Evolutionary conservation across 2,329 filamentous ascomycete genomes (phyloP), one percentile per base, ranked within the genome.

Genomic region (Orbilia ellipsospora): DNA sequence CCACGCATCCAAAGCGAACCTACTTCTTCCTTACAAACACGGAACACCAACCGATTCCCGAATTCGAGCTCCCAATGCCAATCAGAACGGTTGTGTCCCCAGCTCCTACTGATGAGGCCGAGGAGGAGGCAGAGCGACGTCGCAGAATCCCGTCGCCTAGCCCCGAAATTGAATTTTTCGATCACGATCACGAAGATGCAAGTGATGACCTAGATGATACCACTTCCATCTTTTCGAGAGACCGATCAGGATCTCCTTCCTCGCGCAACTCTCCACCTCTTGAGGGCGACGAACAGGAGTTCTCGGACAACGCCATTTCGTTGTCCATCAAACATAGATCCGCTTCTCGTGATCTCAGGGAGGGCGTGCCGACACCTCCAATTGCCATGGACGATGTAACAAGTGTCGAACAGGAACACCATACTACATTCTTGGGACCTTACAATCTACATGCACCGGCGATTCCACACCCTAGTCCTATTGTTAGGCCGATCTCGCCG

Each of bases 1-100:
- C 92, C 48, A 91, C 94, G 50, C 94, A 98, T 82, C 95, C 95
- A 18, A 91, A 94, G 81, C 92, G 95, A 83, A 94, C 96, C 55
- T 98, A 97, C 85, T 98, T 96, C 84, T 98, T 94, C 84, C 88
- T 99, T 74, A 96, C 93, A 45, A 96, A 92, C n/a, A 90, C 87
- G 80, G 89, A 92, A 55, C 92, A 91, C 81, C 92, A 94, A 81
- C 89, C 92, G 44, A 88, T 98, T 18, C 92, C 93, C 1, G 88
- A 91, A 78, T 86, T 85, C 51, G 84, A 88, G 62, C 84, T 85
- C 68, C 85, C 87, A 80, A 82, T 84, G 80, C 84, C 85, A 67
- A 85, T 85, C 78, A 86, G 87, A 76, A 84, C 88, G 77, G 89
- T 93, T 76, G 89, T 96, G 76, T 95, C 94, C 1, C 94, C 94